A percentile compares a stretch with the other conserved stretches of the same genome.
Evolutionary conservation across 768 basidiomycete genomes (phyloP).

Genomic region (Hemileccinum rubropunctum): DNA sequence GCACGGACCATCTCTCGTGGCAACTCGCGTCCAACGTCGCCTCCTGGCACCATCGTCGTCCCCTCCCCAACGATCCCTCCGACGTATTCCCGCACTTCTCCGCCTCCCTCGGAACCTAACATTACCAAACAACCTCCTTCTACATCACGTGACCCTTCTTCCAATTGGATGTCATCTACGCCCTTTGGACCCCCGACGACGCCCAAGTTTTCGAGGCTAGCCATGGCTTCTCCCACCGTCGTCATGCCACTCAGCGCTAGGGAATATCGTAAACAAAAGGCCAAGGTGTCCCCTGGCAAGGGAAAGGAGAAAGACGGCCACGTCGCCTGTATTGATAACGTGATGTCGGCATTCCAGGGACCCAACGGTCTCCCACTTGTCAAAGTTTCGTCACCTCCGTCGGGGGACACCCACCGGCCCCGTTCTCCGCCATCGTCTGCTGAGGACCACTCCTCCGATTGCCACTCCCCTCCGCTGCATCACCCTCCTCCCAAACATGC

Average conservation of each 20-base stretch:
- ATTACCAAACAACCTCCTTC: constrained; percentile 18
- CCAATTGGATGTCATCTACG: constrained; percentile 28
- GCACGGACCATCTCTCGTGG: constrained; percentile 19
- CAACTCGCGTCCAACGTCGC: constrained; percentile 19
- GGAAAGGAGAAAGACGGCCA: constrained; percentile 8
- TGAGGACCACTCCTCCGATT: not conserved
- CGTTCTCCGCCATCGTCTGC: not conserved
- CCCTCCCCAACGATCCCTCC: constrained; percentile 14
- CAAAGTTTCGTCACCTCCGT: constrained; percentile 16
- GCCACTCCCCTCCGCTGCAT: constrained; percentile 5
- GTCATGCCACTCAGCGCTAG: constrained; percentile 31
- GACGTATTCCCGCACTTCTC: constrained; percentile 14
- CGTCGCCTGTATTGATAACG: constrained; percentile 15
- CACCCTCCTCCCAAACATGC: constrained; percentile 1
- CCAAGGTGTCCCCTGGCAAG: constrained; percentile 5
- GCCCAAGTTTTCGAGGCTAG: constrained; percentile 30
- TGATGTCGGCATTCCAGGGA: not conserved
- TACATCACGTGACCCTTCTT: constrained; percentile 22
- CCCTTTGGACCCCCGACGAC: constrained; percentile 30
- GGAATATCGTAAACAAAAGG: constrained; percentile 26
- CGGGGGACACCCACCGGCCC: not conserved
- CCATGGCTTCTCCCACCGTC: constrained; percentile 26
- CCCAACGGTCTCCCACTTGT: constrained; percentile 6
- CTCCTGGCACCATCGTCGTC: not conserved
- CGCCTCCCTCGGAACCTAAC: constrained; percentile 7